Base-by-base conservation (phyloP, 768 basidiomycete species). In the Xerocomellus intermedius region DNA sequence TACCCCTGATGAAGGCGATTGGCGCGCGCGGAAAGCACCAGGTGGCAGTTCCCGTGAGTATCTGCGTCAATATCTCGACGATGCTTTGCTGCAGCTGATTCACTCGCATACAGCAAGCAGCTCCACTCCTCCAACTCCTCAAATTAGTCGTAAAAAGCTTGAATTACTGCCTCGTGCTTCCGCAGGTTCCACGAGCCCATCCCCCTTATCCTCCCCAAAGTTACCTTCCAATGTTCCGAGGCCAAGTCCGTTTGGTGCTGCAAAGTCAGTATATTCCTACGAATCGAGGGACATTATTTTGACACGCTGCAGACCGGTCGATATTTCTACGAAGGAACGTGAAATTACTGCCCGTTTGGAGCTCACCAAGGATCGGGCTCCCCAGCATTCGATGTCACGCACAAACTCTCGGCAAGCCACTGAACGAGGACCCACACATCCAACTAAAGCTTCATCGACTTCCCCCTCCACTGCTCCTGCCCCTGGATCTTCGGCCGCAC, bases 221-320 rank as follows among this genome's bases (percentile, higher is more conserved):
- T 82, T 89, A 62, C 75, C 79, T 4, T 72, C 79, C 52, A 73
- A 78, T 35, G 70, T 76, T 6, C 66, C 77, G 35, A 74, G 83
- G 35, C 66, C 87, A 55, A 94, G 81, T 69, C 95, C 95, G 7
- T 98, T 98, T 65, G 97, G 96, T 46, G 79, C 80, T 50, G 96
- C 96, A 35, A 87, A 75, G 90, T 91, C 62, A 46, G 82, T 70
- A 19, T 24, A 26, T 62, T 3, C 38, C 19, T 24, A n/a, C 16
- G 26, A 42, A 50, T 46, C 42, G 21, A 30, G 24, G 50, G 14
- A 24, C 42, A 42, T 13, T 24, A 14, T 58, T 56, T 51, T 56
- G 16, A 73, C 37, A 28, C 4, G 39, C 38, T n/a, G 51, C 30
- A 91, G 89, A 63, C 94, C 96, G 13, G 89, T 98, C 21, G 94